phyloP scores from a whole-genome alignment of 2,329 filamentous ascomycete species.

The Aspergillus calidoustus region DNA sequence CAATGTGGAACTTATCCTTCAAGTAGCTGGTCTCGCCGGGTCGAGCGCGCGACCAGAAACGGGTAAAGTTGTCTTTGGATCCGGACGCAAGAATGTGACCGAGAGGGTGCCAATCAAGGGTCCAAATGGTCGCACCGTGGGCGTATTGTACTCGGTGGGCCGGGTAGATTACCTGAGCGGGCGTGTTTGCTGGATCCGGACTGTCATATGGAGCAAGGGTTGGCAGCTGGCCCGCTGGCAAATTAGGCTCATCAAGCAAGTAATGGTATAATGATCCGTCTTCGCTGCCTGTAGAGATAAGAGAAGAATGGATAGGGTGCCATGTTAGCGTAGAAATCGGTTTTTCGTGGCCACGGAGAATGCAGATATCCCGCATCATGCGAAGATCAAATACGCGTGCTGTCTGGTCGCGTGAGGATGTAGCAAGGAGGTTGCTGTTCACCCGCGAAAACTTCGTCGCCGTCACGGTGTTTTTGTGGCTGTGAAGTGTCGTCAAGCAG shows the following conservation, averaged over 20 bases:
- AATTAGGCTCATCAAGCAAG: conserved; percentile 91
- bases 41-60: conserved; percentile 91
- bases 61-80: conserved; percentile 93
- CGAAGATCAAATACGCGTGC: conserved; percentile 92
- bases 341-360: conserved; percentile 93
- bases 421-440: conserved; percentile 83
- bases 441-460: conserved; percentile 89
- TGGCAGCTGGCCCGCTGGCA: conserved; percentile 71
- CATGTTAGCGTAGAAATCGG: conserved; percentile 90
- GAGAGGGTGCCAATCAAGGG: conserved; percentile 94
- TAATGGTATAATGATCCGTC: conserved; percentile 93
- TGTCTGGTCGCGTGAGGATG: conserved; percentile 89
- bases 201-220: conserved; percentile 84
- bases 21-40: conserved; percentile 85
- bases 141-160: conserved; percentile 86
- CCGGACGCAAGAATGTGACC: conserved; percentile 95
- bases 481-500: conserved; percentile 90
- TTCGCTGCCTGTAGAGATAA: conserved; percentile 87
- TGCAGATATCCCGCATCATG: conserved; percentile 97
- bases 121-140: conserved; percentile 96
- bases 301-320: conserved; percentile 88
- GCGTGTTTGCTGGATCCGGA: conserved; percentile 75
- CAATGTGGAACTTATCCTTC: conserved; percentile 94
- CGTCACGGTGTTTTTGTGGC: conserved; percentile 96
- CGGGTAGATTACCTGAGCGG: conserved; percentile 88